Evolutionary conservation across 2,329 filamentous ascomycete species (phyloP).

Genomic region (Botryosphaeria dothidea): DNA sequence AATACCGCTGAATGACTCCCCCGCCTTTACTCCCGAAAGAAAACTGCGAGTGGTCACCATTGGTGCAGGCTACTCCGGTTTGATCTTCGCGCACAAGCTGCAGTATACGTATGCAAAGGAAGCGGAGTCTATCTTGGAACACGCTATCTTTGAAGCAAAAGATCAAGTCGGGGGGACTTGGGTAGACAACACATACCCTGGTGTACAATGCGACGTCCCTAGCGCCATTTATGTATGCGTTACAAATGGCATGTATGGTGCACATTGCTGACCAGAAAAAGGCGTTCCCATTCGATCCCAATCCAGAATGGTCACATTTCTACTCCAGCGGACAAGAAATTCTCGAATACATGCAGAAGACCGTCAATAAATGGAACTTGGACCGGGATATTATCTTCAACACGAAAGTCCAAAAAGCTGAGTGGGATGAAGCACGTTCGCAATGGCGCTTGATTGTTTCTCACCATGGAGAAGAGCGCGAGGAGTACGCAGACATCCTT

Average conservation of each 20-base stretch:
- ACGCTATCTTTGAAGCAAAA: constrained; percentile 46
- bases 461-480: constrained; percentile 26
- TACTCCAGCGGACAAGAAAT: constrained; percentile 45
- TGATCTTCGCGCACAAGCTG: constrained; percentile 44
- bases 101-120: constrained; percentile 46
- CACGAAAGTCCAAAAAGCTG: constrained; percentile 38
- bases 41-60: constrained; percentile 29
- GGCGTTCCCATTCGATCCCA: constrained; percentile 45
- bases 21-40: neutral
- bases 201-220: constrained; percentile 33
- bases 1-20: neutral
- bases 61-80: constrained; percentile 37
- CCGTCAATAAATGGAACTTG: constrained; percentile 42
- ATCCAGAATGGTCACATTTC: constrained; percentile 45
- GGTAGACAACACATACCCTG: constrained; percentile 45
- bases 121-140: constrained; percentile 34
- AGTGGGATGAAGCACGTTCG: constrained; percentile 40
- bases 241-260: neutral
- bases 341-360: constrained; percentile 42
- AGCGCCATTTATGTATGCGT: constrained; percentile 11
- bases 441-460: constrained; percentile 41
- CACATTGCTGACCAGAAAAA: constrained; percentile 4
- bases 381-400: constrained; percentile 41
- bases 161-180: constrained; percentile 44
- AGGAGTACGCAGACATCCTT: constrained; percentile 37